These are phyloP conservation scores for Kazachstania sp. DNA, from an alignment of 1,139 yeast genomes.

Conservation along the genomic window DNA sequence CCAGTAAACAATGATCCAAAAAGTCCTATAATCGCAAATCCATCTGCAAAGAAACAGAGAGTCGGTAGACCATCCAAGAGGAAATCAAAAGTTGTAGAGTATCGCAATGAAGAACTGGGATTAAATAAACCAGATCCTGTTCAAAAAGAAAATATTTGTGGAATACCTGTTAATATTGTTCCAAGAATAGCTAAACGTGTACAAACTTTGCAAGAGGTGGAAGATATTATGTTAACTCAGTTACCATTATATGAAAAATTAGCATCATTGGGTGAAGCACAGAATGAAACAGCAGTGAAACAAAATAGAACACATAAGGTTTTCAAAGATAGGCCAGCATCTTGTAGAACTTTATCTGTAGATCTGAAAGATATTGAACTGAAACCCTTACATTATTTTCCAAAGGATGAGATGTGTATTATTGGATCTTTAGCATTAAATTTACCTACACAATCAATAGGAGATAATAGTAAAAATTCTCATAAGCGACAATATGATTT, in stretches of 20 bases:
- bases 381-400: slow-evolving; percentile 5
- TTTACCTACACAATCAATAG: not conserved
- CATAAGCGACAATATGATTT: not conserved
- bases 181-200: slow-evolving; percentile 6
- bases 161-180: no score
- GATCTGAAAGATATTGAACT: slow-evolving; percentile 21
- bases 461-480: not conserved
- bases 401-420: slow-evolving; percentile 5
- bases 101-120: not conserved
- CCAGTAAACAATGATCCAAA: not conserved
- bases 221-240: slow-evolving; percentile 7
- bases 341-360: slow-evolving; percentile 12
- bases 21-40: not conserved
- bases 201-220: slow-evolving; percentile 20
- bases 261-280: not conserved
- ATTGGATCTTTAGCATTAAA: slow-evolving; percentile 9
- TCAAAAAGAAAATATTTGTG: no score
- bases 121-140: no score
- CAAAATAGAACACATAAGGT: not conserved
- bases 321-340: slow-evolving; percentile 1
- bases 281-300: not conserved
- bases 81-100: slow-evolving; percentile 1
- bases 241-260: slow-evolving; percentile 1
- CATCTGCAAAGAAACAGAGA: not conserved
- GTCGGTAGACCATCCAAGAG: slow-evolving; percentile 11